Base-by-base conservation (phyloP, 2,329 filamentous ascomycete species). In the Diplodia corticola region DNA sequence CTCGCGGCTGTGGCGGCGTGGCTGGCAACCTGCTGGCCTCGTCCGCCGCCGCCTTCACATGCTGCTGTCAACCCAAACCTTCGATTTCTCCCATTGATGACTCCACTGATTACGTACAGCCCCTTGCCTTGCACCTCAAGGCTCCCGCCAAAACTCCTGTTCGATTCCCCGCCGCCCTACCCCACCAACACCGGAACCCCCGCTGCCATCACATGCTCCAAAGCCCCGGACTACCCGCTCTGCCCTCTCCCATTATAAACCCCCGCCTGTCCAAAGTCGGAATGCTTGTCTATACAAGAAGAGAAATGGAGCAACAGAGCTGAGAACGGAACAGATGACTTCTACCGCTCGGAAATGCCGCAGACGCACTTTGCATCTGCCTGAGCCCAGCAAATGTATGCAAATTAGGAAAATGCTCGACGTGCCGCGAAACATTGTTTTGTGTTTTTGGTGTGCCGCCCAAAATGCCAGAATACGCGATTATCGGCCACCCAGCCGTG, bases 241-340 rank as follows among this genome's bases (percentile, higher is more conserved):
- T 61, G 57, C 57, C 44, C 24, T 61, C 48, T 22, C n/a, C 26
- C 15, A 61, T 61, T 61, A 61, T 49, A 1, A n/a, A 20, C 10
- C 20, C 40, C 57, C 33, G 57, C 40, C 57, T 49, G 57, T 26
- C 57, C 57, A 61, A 35, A 49, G 57, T 49, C 22, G 57, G 40
- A 61, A 61, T 35, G 57, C 57, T 48, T 61, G 10, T 61, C 57
- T 61, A 61, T 61, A 61, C 57, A 65, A 65, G 51, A 54, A 50
- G 53, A 50, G 53, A 26, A 65, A 46, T 35, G 17, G 37, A 46
- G 28, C 35, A 61, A 49, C 49, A 61, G 57, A 61, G 26, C 40
- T 44, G 49, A 44, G 57, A 61, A 61, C n/a, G 44, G 54, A 44
- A 61, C 26, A 44, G 17, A n/a, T 30, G 57, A 26, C 44, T 49